phyloP scores from a whole-genome alignment of 2,329 filamentous ascomycete genomes.

The Dothiorella sarmentorum region DNA sequence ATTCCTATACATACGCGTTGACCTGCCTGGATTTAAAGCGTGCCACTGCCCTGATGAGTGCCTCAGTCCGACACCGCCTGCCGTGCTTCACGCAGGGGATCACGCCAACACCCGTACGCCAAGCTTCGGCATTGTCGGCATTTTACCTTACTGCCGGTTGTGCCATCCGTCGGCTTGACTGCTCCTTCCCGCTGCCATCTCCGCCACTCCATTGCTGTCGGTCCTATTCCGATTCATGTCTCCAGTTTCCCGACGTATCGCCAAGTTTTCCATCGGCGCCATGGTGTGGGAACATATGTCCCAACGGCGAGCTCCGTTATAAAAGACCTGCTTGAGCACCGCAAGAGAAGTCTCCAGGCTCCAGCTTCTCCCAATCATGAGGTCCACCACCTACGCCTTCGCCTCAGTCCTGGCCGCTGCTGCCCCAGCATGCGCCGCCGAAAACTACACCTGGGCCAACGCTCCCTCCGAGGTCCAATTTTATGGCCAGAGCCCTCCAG shows the following conservation, averaged over 20 bases:
- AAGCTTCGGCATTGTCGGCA: slow-evolving; percentile 2
- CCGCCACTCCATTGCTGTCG: not conserved
- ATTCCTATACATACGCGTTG: not conserved
- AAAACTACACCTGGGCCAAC: slow-evolving; percentile 17
- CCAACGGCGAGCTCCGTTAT: not conserved
- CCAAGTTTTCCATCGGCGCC: not conserved
- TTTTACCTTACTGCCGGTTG: not conserved
- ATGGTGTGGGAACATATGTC: slow-evolving; percentile 13
- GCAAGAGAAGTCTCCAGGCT: not conserved
- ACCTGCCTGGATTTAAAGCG: too few relatives aligned
- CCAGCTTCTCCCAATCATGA: slow-evolving; percentile 10
- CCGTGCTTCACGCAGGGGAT: not conserved
- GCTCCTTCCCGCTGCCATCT: not conserved
- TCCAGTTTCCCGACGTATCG: not conserved
- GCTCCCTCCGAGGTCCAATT: slow-evolving; percentile 27
- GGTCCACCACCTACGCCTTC: slow-evolving; percentile 1
- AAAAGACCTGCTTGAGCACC: not conserved
- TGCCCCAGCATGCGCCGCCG: slow-evolving; percentile 10
- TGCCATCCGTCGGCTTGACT: not conserved
- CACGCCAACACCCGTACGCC: slow-evolving; percentile 6
- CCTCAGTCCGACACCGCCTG: not conserved
- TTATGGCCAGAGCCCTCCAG: slow-evolving; percentile 30
- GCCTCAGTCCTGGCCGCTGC: slow-evolving; percentile 11
- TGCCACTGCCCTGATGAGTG: too few relatives aligned
- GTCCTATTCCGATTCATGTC: not conserved